phyloP scores from a whole-genome alignment of 2,329 filamentous ascomycete species.

The Ascochyta lentis region DNA sequence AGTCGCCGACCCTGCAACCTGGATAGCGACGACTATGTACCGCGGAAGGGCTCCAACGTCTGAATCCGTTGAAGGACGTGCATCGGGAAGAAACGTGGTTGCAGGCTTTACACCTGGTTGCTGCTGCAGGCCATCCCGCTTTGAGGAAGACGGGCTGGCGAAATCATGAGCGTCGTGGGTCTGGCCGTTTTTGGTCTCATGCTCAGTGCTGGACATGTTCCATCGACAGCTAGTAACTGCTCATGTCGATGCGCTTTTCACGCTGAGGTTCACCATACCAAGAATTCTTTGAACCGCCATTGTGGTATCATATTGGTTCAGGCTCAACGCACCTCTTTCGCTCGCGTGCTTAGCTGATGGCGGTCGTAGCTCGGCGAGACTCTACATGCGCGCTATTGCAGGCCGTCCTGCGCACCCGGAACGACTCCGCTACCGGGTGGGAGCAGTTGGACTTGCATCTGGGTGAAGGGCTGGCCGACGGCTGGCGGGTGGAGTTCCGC shows the following conservation, averaged over 20 bases:
- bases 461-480: neutral
- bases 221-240: neutral
- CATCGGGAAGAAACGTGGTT: constrained; percentile 17
- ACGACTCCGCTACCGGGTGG: neutral
- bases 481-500: constrained; percentile 3
- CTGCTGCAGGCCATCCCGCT: constrained; percentile 4
- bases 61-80: constrained; percentile 2
- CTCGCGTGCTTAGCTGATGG: neutral
- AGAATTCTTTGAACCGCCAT: neutral
- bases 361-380: neutral
- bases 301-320: neutral
- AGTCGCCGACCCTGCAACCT: neutral
- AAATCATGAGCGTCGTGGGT: constrained; percentile 1
- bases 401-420: neutral
- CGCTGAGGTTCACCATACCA: neutral
- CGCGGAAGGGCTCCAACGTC: neutral
- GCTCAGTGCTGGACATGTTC: neutral
- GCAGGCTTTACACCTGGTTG: constrained; percentile 13
- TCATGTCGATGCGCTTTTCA: neutral
- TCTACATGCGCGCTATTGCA: neutral
- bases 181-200: constrained; percentile 2
- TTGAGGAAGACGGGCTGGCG: neutral
- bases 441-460: neutral
- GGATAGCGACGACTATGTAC: constrained; percentile 1
- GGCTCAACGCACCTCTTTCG: too few relatives aligned